Conservation (phyloP, 805 yeast genomes). For the Metschnikowia drakensbergensis region DNA sequence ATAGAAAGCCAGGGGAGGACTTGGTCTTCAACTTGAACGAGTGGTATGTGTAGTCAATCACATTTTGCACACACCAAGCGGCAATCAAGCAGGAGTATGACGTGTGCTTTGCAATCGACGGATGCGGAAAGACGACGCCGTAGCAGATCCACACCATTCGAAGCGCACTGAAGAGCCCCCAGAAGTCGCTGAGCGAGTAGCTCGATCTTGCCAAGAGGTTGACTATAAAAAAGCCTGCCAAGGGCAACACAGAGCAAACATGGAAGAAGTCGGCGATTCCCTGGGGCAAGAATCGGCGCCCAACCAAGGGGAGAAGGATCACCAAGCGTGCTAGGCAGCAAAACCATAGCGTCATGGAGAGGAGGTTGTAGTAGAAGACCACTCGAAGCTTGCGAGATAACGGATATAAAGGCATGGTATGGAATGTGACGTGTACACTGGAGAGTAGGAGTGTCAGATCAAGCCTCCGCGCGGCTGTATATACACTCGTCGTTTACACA, state of each 20-base stretch:
- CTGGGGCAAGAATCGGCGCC: conserved; percentile 60
- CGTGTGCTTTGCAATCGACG: conserved; percentile 40
- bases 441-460: neutral
- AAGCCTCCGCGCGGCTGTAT: neutral
- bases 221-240: conserved; percentile 22
- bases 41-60: conserved; percentile 34
- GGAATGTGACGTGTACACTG: neutral
- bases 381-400: conserved; percentile 29
- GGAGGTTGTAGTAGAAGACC: conserved; percentile 33
- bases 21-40: conserved; percentile 35
- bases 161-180: conserved; percentile 28
- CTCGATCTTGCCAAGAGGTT: conserved; percentile 2
- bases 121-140: conserved; percentile 40
- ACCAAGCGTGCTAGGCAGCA: conserved; percentile 47
- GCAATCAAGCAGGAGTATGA: conserved; percentile 36
- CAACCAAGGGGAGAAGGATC: conserved; percentile 60
- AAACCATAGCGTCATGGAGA: conserved; percentile 44
- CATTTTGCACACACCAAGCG: conserved; percentile 33
- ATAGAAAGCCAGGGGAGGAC: conserved; percentile 32
- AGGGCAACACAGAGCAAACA: conserved; percentile 34
- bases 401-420: conserved; percentile 36
- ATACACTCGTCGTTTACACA: neutral
- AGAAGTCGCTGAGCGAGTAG: conserved; percentile 18
- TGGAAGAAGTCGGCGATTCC: conserved; percentile 68
- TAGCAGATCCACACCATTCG: conserved; percentile 39